Evolutionary conservation across 116 monocot species (phyloP).

Genomic region (Cymodocea nodosa): DNA sequence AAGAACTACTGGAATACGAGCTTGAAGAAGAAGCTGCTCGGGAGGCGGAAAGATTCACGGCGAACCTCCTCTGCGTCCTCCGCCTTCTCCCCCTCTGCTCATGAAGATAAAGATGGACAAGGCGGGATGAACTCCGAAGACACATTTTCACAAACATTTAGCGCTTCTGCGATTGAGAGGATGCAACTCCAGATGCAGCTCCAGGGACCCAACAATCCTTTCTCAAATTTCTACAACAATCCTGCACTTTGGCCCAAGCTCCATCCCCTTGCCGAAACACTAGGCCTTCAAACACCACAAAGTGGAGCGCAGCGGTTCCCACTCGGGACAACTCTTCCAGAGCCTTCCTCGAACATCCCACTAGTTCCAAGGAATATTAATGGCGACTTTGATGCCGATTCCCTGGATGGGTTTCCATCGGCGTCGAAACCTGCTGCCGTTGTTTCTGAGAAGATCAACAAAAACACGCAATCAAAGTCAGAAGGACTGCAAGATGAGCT

Average conservation of each 20-base stretch:
- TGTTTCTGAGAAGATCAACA: background rate
- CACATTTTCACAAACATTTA: slow-evolving; percentile 12
- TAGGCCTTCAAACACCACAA: slow-evolving; percentile 9
- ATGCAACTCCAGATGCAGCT: slow-evolving; percentile 70
- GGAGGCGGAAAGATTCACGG: slow-evolving; percentile 18
- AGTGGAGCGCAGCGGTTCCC: background rate
- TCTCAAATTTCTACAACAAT: slow-evolving; percentile 40
- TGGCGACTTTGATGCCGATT: slow-evolving; percentile 3
- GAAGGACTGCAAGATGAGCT: slow-evolving; percentile 21
- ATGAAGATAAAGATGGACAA: background rate
- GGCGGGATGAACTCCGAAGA: slow-evolving; percentile 1
- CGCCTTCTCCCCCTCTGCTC: background rate
- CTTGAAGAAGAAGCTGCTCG: slow-evolving; percentile 67
- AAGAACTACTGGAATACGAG: slow-evolving; percentile 91
- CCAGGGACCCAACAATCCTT: slow-evolving; percentile 31
- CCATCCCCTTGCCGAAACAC: slow-evolving; percentile 6
- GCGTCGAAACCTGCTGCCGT: background rate
- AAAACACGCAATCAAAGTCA: background rate
- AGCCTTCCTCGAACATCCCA: background rate
- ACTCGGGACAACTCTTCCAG: background rate
- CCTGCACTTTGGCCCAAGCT: slow-evolving; percentile 23
- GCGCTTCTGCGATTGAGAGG: slow-evolving; percentile 54
- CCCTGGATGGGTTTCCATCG: slow-evolving; percentile 1
- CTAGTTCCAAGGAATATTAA: slow-evolving; percentile 5
- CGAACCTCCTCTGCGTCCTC: no score